Percentiles rank a stretch among this genome's conserved stretches.
Conservation (phyloP, 306 rosid genomes). For the Casuarina cunninghamiana region DNA sequence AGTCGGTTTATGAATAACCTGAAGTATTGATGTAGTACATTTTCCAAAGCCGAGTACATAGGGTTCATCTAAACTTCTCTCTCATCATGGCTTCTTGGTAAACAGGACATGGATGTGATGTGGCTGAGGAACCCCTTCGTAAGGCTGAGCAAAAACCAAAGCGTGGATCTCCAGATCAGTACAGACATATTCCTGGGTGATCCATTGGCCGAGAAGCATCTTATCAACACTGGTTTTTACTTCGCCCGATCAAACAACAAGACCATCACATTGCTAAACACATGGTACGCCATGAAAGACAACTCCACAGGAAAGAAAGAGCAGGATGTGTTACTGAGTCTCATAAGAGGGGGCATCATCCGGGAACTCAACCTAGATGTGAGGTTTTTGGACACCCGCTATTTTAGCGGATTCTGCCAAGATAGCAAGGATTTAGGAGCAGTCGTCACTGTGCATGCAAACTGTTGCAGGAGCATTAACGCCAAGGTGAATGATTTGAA, state of each 20-base stretch:
- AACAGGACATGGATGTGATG: slow-evolving; percentile 76
- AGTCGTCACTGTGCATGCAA: slow-evolving; percentile 72
- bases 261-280: slow-evolving; percentile 57
- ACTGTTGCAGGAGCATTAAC: slow-evolving; percentile 68
- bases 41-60: no score
- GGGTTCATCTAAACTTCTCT: background rate
- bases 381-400: slow-evolving; percentile 63
- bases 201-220: slow-evolving; percentile 44
- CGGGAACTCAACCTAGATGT: slow-evolving; percentile 48
- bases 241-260: slow-evolving; percentile 59
- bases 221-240: slow-evolving; percentile 80
- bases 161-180: slow-evolving; percentile 68
- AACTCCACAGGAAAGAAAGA: slow-evolving; percentile 58
- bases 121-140: slow-evolving; percentile 80
- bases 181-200: slow-evolving; percentile 44
- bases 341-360: slow-evolving; percentile 38
- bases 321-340: slow-evolving; percentile 62
- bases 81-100: background rate
- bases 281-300: slow-evolving; percentile 64
- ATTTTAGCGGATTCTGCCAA: slow-evolving; percentile 85
- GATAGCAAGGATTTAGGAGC: slow-evolving; percentile 57
- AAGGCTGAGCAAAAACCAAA: slow-evolving; percentile 51
- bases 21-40: no score
- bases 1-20: no score
- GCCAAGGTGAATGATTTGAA: slow-evolving; percentile 63